Conservation (phyloP, 257 asterid genomes). For the Paulownia fortunei region DNA sequence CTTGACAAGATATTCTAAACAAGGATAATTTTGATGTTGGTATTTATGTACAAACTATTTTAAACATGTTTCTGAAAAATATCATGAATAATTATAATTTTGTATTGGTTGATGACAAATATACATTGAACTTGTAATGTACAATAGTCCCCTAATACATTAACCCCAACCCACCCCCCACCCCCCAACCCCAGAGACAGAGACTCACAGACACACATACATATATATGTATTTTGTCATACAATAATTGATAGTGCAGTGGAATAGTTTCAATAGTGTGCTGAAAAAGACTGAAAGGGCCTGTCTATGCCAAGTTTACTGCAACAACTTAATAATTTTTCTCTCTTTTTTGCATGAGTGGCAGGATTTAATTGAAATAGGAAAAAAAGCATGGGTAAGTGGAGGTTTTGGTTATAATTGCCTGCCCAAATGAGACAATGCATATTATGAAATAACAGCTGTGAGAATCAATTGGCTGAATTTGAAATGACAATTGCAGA, state of each 20-base stretch:
- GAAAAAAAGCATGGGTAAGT: slow-evolving; percentile 35
- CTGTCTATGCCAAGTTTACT: slow-evolving; percentile 18
- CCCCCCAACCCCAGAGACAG: no score
- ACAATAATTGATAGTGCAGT: slow-evolving; percentile 40
- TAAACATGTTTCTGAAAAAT: no score
- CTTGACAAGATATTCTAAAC: neutral
- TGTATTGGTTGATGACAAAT: no score
- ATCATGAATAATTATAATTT: no score
- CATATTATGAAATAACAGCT: slow-evolving; percentile 46
- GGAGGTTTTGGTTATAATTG: slow-evolving; percentile 45
- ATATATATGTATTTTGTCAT: no score
- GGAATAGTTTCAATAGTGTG: slow-evolving; percentile 29
- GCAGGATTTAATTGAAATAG: slow-evolving; percentile 23
- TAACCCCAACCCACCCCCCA: no score
- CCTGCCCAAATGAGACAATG: slow-evolving; percentile 50
- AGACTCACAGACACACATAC: no score
- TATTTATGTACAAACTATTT: neutral
- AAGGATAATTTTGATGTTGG: neutral
- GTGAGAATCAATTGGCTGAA: slow-evolving; percentile 38
- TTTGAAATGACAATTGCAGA: slow-evolving; percentile 39
- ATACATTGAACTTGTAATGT: no score
- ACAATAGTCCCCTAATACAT: no score
- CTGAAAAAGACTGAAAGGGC: slow-evolving; percentile 36
- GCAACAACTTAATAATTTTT: neutral
- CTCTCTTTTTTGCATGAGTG: slow-evolving; percentile 20